phyloP scores from a whole-genome alignment of 805 yeast species.

The Yamadazyma kitorensis region DNA sequence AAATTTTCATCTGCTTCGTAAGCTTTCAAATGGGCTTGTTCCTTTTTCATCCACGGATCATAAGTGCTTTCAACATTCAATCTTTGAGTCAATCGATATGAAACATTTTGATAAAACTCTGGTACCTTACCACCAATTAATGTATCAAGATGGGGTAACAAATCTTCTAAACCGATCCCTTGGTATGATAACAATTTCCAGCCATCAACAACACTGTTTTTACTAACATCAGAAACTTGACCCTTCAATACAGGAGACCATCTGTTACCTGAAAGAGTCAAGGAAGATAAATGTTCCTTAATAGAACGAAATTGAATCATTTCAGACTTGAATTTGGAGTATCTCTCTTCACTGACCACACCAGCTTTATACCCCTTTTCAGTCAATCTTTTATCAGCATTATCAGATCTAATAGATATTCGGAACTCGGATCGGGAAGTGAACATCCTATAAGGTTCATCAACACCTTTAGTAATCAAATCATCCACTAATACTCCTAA shows the following conservation, averaged over 20 bases:
- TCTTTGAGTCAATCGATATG: constrained; percentile 49
- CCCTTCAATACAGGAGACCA: constrained; percentile 59
- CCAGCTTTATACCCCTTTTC: constrained; percentile 64
- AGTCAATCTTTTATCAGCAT: constrained; percentile 87
- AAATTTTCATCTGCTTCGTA: constrained; percentile 81
- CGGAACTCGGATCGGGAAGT: constrained; percentile 95
- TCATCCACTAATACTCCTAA: constrained; percentile 93
- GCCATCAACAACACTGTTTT: constrained; percentile 44
- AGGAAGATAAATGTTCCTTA: constrained; percentile 42
- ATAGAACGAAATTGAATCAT: constrained; percentile 42
- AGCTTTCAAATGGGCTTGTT: constrained; percentile 66
- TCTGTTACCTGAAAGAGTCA: constrained; percentile 49
- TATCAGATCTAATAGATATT: constrained; percentile 85
- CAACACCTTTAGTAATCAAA: constrained; percentile 90
- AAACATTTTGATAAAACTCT: constrained; percentile 19
- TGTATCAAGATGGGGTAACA: constrained; percentile 25
- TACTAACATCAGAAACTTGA: constrained; percentile 48
- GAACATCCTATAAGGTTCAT: constrained; percentile 97
- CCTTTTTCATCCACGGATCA: constrained; percentile 74
- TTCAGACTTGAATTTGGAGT: constrained; percentile 46
- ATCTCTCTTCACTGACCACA: constrained; percentile 60
- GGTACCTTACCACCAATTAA: constrained; percentile 24
- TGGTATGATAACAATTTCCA: constrained; percentile 68
- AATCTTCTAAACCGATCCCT: constrained; percentile 29
- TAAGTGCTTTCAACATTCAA: constrained; percentile 80